Evolutionary conservation across 2,329 filamentous ascomycete genomes (phyloP).

Genomic region (Neurospora crassa): DNA sequence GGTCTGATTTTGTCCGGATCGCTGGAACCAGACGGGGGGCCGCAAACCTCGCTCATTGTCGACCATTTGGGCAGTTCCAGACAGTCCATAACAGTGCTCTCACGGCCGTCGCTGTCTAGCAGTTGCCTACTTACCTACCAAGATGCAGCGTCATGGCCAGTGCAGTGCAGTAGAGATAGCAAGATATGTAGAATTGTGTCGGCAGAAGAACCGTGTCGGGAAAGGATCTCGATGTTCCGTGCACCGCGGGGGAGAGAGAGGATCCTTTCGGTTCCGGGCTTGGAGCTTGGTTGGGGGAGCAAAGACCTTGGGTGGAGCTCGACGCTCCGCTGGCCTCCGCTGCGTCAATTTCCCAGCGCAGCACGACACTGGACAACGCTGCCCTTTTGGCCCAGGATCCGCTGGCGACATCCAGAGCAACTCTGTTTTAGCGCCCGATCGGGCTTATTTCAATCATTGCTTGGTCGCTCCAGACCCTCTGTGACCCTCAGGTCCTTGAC

Average conservation of each 20-base stretch:
- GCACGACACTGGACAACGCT: not conserved
- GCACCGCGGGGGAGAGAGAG: not conserved
- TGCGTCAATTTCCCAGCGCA: not conserved
- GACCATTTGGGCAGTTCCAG: not conserved
- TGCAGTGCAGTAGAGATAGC: not conserved
- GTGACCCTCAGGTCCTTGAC: not conserved
- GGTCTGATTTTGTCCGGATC: conserved; percentile 8
- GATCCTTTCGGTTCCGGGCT: not conserved
- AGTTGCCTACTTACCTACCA: not conserved
- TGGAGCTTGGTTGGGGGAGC: not conserved
- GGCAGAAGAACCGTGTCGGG: not conserved
- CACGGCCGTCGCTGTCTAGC: not conserved
- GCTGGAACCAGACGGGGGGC: conserved; percentile 9
- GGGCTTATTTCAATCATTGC: not conserved
- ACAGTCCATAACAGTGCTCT: not conserved
- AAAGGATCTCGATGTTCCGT: not conserved
- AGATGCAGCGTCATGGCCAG: not conserved
- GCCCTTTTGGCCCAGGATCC: not conserved
- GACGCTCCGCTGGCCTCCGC: not conserved
- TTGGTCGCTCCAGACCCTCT: not conserved
- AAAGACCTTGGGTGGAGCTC: not conserved
- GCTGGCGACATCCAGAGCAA: not conserved
- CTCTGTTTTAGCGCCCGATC: not conserved
- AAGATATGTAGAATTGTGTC: not conserved
- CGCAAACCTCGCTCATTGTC: not conserved